Evolutionary conservation across 2,329 filamentous ascomycete species (phyloP), one percentile per base, ranked within the genome.

Genomic region (Fusarium brevicatenulatum): DNA sequence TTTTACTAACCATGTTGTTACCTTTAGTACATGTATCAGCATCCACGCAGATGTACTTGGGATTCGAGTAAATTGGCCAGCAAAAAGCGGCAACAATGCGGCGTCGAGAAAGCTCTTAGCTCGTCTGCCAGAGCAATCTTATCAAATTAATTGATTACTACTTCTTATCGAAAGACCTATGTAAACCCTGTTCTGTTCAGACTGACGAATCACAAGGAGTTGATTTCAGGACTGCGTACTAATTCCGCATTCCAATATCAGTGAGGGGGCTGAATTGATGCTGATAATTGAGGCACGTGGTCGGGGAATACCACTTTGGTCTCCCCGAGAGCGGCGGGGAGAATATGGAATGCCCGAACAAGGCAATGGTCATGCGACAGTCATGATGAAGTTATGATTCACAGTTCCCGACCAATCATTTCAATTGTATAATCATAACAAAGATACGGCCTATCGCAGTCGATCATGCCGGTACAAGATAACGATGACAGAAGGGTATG

Each of bases 81-180:
- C 55, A 50, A 36, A 50, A 58, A 6, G 42, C 55, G 2, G 55
- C 39, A 25, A 46, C 54, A 28, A 56, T n/a, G n/a, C n/a, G n/a
- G n/a, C n/a, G n/a, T n/a, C n/a, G n/a, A n/a, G n/a, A n/a, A n/a
- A 46, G 16, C 36, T 10, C 9, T 52, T 37, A 37, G 49, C 18
- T 36, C 11, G 18, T 3, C 11, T 19, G n/a, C 3, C 6, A 37
- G 12, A 9, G 32, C 11, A 23, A 52, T 25, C 16, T 52, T 52
- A 36, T 8, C 7, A 28, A 12, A 37, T 21, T 32, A 23, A 52
- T 15, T 37, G 12, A 52, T 25, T 36, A 25, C 18, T 37, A 21
- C 18, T 25, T 21, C 18, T 10, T 16, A 37, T 18, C 8, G 1
- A 36, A 4, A 16, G 34, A 16, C 34, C 34, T 8, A 16, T 16